phyloP scores from a whole-genome alignment of 495 filamentous ascomycete species.

The Penicillium cosmopolitanum region DNA sequence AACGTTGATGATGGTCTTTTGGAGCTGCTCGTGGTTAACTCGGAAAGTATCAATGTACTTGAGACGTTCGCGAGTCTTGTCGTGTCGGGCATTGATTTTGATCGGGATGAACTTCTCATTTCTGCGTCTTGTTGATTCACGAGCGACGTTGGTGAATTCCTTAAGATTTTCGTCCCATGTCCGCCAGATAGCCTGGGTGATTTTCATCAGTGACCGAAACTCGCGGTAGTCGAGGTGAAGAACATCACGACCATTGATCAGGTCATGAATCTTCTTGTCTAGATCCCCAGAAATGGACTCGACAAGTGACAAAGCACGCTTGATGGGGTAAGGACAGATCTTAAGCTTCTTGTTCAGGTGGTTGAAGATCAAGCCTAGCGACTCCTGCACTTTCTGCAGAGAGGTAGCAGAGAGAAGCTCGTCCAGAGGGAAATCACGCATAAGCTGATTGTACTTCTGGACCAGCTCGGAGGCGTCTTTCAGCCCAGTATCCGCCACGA shows the following conservation, averaged over 20 bases:
- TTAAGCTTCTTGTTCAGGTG: constrained; percentile 97
- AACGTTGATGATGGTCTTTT: constrained; percentile 93
- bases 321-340: constrained; percentile 91
- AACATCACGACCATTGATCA: constrained; percentile 83
- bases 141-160: constrained; percentile 95
- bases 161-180: constrained; percentile 95
- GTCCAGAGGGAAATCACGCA: constrained; percentile 96
- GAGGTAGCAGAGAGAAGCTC: constrained; percentile 92
- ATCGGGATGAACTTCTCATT: constrained; percentile 98
- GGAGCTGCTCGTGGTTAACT: constrained; percentile 94
- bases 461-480: constrained; percentile 94
- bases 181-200: constrained; percentile 80
- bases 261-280: constrained; percentile 78
- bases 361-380: constrained; percentile 81
- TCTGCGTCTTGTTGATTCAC: constrained; percentile 86
- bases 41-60: constrained; percentile 94
- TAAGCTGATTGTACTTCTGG: constrained; percentile 96
- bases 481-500: constrained; percentile 89
- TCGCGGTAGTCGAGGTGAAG: constrained; percentile 92
- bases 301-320: constrained; percentile 88
- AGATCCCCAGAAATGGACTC: constrained; percentile 97
- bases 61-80: constrained; percentile 82
- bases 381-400: constrained; percentile 85
- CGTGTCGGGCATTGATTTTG: constrained; percentile 85
- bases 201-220: constrained; percentile 82